A percentile compares a stretch with the other conserved stretches of the same genome.
phyloP scores from a whole-genome alignment of 2,329 filamentous ascomycete species.

The Taxawa tesnikishii region DNA sequence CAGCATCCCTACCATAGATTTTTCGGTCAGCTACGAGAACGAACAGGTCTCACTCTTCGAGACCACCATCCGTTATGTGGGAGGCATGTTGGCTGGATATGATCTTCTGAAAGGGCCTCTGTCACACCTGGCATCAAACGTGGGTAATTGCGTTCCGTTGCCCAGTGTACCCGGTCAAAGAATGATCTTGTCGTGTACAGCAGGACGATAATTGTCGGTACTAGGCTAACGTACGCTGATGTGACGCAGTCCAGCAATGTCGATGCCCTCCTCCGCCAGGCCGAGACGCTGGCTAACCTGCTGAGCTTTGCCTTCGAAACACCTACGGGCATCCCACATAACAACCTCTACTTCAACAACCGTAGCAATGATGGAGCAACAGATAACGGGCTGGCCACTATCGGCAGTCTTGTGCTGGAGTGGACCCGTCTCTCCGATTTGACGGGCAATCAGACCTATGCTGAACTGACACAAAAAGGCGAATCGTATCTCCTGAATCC shows the following conservation, averaged over 20 bases:
- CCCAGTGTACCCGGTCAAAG: too few species aligned
- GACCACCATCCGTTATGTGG: slow-evolving; percentile 81
- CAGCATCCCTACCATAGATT: slow-evolving; percentile 61
- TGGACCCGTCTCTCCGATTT: slow-evolving; percentile 73
- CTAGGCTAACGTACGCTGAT: slow-evolving; percentile 7
- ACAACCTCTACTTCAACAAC: slow-evolving; percentile 48
- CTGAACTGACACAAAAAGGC: slow-evolving; percentile 50
- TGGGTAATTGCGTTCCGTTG: slow-evolving; percentile 9
- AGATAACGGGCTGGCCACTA: slow-evolving; percentile 62
- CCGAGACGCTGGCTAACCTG: slow-evolving; percentile 55
- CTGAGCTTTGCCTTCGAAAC: slow-evolving; percentile 72
- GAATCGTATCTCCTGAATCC: slow-evolving; percentile 61
- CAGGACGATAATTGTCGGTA: too few species aligned
- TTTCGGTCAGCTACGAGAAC: slow-evolving; percentile 37
- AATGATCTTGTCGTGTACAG: too few species aligned
- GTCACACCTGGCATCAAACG: slow-evolving; percentile 35
- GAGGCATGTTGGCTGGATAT: slow-evolving; percentile 64
- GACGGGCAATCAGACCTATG: slow-evolving; percentile 56
- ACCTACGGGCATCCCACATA: slow-evolving; percentile 60
- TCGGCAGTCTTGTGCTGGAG: slow-evolving; percentile 69
- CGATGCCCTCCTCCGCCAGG: slow-evolving; percentile 52
- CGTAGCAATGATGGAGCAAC: slow-evolving; percentile 33
- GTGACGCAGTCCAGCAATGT: slow-evolving; percentile 31
- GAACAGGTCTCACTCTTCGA: slow-evolving; percentile 67
- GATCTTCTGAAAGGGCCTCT: slow-evolving; percentile 62